These are phyloP conservation scores for Alternaria sp. DNA, from an alignment of 2,329 filamentous ascomycete species.

Conservation along the genomic window DNA sequence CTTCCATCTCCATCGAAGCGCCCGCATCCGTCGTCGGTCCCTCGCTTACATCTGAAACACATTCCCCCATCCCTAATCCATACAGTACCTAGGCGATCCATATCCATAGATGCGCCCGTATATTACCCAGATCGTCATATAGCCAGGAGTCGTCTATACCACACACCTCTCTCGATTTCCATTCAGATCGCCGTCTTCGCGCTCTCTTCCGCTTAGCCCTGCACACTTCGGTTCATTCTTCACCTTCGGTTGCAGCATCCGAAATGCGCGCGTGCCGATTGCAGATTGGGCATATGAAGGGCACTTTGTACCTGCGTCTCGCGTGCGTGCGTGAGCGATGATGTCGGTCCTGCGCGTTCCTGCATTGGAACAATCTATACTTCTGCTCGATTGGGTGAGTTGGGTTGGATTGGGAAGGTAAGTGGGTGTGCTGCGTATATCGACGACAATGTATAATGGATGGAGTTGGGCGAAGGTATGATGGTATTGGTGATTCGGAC, in stretches of 20 bases:
- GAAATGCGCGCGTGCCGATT: not conserved
- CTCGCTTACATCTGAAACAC: not conserved
- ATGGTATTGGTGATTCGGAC: not conserved
- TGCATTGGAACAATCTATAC: not conserved
- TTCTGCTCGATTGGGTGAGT: not conserved
- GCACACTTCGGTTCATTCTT: not conserved
- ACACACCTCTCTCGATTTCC: too few relatives aligned
- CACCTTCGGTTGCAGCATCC: not conserved
- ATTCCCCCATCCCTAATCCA: not conserved
- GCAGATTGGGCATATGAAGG: not conserved
- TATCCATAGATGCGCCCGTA: not conserved
- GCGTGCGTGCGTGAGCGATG: not conserved
- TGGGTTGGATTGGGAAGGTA: not conserved
- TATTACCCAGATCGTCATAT: not conserved
- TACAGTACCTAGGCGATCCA: not conserved
- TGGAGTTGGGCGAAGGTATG: not conserved
- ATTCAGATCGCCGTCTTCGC: not conserved
- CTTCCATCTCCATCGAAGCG: not conserved
- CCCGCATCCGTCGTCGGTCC: not conserved
- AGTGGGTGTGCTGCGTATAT: not conserved
- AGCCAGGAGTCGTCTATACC: not conserved
- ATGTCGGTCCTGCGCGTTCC: not conserved
- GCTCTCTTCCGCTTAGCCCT: not conserved
- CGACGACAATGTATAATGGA: not conserved
- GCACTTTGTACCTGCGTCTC: not conserved